Evolutionary conservation across 2,329 filamentous ascomycete genomes (phyloP), one percentile per base, ranked within the genome.

Genomic region (Aspergillus cejpii): DNA sequence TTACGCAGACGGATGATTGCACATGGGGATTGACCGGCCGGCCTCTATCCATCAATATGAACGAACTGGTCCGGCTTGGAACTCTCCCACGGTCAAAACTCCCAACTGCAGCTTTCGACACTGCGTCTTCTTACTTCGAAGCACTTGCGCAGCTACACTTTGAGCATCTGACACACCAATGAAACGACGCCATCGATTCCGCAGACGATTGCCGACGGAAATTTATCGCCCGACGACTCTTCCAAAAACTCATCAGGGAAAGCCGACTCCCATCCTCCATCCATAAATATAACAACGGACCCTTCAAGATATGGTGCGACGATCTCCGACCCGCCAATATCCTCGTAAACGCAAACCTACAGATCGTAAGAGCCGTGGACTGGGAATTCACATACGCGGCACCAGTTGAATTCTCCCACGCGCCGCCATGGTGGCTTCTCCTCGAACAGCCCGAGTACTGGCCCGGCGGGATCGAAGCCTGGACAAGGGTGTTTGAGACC

Each of bases 41-140:
- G n/a, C 70, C 70, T 2, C 44, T 74, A 2, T 69, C 66, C 2
- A 57, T 63, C 1, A 70, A 70, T 43, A 72, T 75, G 67, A 73
- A 63, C 41, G 62, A 70, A 51, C 55, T 63, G 12, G 55, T 63
- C 10, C 50, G 49, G 21, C 29, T 60, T 1, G 62, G 59, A 5
- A 45, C 38, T 5, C 33, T 61, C 6, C 55, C 58, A 4, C 54
- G 34, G 11, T 55, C 47, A 1, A 38, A 51, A 39, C 44, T 52
- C 6, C 55, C 57, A 3, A 36, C 34, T 3, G 37, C 21, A 8
- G 49, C 51, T 2, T 71, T 63, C 45, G n/a, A 40, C 2, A 56
- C 54, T 11, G 57, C 66, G 1, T 62, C 66, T n/a, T 62, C 64
- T 6, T 74, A 70, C 59, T 70, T 67, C 31, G 39, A 41, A 14